phyloP scores from a whole-genome alignment of 768 basidiomycete species.

The Neoboletus brunneissimus region DNA sequence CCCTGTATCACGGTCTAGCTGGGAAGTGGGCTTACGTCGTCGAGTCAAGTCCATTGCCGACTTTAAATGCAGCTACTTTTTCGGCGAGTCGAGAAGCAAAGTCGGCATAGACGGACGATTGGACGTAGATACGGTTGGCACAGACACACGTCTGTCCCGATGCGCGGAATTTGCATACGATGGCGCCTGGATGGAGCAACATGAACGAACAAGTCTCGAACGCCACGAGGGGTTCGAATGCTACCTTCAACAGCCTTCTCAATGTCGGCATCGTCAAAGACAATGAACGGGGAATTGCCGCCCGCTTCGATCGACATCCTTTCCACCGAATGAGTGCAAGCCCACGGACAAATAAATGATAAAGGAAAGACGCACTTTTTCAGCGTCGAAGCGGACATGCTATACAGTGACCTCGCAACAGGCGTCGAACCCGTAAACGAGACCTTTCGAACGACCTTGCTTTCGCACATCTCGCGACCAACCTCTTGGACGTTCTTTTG shows the following conservation, averaged over 20 bases:
- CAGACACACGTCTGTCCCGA: slow-evolving; percentile 86
- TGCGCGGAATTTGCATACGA: slow-evolving; percentile 75
- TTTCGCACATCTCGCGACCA: slow-evolving; percentile 93
- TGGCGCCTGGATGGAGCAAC: slow-evolving; percentile 46
- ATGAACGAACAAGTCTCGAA: background rate
- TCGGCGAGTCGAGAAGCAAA: slow-evolving; percentile 87
- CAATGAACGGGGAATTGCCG: slow-evolving; percentile 94
- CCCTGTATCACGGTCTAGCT: background rate
- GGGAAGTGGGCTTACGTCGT: slow-evolving; percentile 54
- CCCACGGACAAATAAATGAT: background rate
- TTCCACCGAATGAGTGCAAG: slow-evolving; percentile 2
- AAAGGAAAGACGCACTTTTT: slow-evolving; percentile 60
- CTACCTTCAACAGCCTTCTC: slow-evolving; percentile 85
- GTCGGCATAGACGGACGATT: slow-evolving; percentile 86
- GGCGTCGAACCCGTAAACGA: slow-evolving; percentile 88
- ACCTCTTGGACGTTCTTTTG: slow-evolving; percentile 82
- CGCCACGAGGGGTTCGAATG: background rate
- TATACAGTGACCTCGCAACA: slow-evolving; percentile 74
- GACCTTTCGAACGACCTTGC: slow-evolving; percentile 79
- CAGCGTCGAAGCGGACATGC: slow-evolving; percentile 69
- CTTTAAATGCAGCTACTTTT: slow-evolving; percentile 76
- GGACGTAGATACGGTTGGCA: slow-evolving; percentile 91
- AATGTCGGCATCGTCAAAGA: slow-evolving; percentile 94
- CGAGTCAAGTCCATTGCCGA: slow-evolving; percentile 83
- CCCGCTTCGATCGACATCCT: slow-evolving; percentile 82